These are phyloP conservation scores for Pythium phragmiticola DNA, from an alignment of 352 stramenopile genomes.

Conservation along the genomic window DNA sequence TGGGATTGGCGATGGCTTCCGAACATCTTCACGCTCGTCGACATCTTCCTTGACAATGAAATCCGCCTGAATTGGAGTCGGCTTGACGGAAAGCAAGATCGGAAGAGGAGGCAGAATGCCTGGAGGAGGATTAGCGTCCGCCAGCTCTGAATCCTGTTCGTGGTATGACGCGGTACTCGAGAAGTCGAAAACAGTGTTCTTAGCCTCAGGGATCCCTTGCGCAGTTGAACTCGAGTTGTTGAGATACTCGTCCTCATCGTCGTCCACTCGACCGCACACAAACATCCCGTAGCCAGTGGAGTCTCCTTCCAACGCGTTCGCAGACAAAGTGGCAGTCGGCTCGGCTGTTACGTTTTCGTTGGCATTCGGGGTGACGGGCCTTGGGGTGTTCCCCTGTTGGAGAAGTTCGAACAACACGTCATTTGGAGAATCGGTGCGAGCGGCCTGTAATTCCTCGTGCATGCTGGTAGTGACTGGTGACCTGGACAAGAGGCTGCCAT, in stretches of 20 bases:
- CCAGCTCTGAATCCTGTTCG: not conserved
- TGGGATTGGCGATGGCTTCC: not conserved
- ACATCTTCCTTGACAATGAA: not conserved
- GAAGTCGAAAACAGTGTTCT: not conserved
- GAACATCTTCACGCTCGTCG: not conserved
- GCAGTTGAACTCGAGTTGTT: not conserved
- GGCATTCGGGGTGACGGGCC: slow-evolving; percentile 6
- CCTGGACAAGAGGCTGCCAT: not conserved
- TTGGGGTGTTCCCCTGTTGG: not conserved
- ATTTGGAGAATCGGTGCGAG: not conserved
- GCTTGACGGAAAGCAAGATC: not conserved
- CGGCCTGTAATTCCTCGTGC: not conserved
- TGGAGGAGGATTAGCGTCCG: not conserved
- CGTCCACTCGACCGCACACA: slow-evolving; percentile 1
- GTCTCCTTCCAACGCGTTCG: slow-evolving; percentile 3
- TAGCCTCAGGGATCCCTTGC: not conserved
- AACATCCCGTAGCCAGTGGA: not conserved
- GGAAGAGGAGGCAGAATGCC: not conserved
- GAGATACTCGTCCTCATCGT: not conserved
- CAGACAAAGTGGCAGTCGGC: not conserved
- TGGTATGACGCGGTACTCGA: not conserved
- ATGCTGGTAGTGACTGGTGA: not conserved
- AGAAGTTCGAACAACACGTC: not conserved
- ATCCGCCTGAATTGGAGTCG: not conserved
- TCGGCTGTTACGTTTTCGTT: not conserved